Base-by-base conservation (phyloP, 176 grass and related monocot genomes). In the Bromus sterilis region DNA sequence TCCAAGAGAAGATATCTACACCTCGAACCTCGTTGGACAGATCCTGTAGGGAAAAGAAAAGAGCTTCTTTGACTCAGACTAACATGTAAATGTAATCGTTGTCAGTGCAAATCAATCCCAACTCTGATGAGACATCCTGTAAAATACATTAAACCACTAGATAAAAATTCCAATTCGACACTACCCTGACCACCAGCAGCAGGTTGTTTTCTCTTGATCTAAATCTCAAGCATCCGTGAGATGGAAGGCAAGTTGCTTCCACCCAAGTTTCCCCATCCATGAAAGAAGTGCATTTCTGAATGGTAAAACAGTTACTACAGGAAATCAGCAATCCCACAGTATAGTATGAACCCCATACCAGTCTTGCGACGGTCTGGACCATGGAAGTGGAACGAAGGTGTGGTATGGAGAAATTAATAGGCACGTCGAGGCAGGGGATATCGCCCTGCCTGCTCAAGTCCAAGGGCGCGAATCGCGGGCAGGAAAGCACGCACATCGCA, bases 1-100 rank as follows among this genome's bases (percentile, higher is more conserved):
- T 88, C 91, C 86, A 99, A 61, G 96, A 91, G 77, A 88, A 90
- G 77, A 99, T 35, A 83, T 93, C 58, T 39, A 91, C 78, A 62
- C 67, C 58, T 68, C 34, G 68, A 72, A 49, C 79, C 25, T 93
- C 39, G 11, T 30, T 23, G 24, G 25, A 28, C 2, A 58, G 31
- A 79, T 51, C 85, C 63, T 86, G 79, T 58, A 75, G n/a, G 14
- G 7, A 71, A 30, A 11, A 32, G 1, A 46, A 5, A 3, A 49
- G 9, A 74, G 29, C n/a, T 28, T 20, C 4, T 61, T 82, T n/a
- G 81, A 35, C 31, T 21, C 10, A 4, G 10, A 56, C 1, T 26
- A 53, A 71, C 18, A n/a, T n/a, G n/a, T n/a, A n/a, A n/a, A 39
- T 37, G 48, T 25, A 26, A 35, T 30, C 51, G 12, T 8, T 31